phyloP scores from a whole-genome alignment of 768 basidiomycete genomes.

The Trametes sanguinea region DNA sequence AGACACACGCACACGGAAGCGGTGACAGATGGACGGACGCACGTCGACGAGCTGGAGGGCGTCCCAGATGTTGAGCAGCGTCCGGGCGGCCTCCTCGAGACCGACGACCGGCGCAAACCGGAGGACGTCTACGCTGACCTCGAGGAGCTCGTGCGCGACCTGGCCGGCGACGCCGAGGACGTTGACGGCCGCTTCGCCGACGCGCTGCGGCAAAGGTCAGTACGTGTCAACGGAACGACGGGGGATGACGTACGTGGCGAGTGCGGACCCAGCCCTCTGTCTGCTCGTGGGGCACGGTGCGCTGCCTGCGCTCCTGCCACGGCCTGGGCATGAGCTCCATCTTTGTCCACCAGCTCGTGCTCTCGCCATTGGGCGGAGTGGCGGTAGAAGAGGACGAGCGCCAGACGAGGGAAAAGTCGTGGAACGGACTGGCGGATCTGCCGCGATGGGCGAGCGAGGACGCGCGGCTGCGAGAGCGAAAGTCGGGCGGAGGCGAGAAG shows the following conservation, averaged over 20 bases:
- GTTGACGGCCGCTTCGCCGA: conserved; percentile 29
- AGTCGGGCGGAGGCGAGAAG: conserved; percentile 4
- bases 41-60: conserved; percentile 63
- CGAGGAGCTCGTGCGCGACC: conserved; percentile 48
- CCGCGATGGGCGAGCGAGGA: conserved; percentile 13
- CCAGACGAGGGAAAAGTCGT: conserved; percentile 21
- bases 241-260: conserved; percentile 26
- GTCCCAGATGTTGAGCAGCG: conserved; percentile 65
- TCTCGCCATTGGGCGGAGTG: conserved; percentile 26
- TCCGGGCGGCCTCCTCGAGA: conserved; percentile 50
- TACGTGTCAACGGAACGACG: background rate
- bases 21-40: conserved; percentile 28
- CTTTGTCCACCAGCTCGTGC: conserved; percentile 30
- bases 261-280: conserved; percentile 32
- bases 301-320: conserved; percentile 31
- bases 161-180: conserved; percentile 45
- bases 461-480: conserved; percentile 20
- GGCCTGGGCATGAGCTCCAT: conserved; percentile 26
- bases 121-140: conserved; percentile 44
- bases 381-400: conserved; percentile 3
- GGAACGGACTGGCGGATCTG: conserved; percentile 23
- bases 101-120: conserved; percentile 58
- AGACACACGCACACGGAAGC: background rate
- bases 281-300: conserved; percentile 32
- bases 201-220: conserved; percentile 20